Evolutionary conservation across 2,329 filamentous ascomycete species (phyloP).

Genomic region (Trichoderma cornu-damae): DNA sequence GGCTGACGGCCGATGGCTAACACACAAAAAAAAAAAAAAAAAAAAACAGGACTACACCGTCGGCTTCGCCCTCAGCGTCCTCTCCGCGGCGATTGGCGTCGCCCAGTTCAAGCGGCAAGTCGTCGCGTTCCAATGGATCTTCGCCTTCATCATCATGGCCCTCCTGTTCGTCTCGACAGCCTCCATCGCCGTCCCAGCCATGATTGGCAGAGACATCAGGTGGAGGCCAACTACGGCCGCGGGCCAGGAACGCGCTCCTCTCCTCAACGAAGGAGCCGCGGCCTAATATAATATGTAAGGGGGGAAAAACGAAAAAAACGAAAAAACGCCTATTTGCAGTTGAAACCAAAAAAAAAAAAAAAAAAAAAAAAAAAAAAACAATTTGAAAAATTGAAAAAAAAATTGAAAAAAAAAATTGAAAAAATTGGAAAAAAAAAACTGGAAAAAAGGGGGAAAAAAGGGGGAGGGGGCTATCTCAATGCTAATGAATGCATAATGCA

Average conservation of each 20-base stretch:
- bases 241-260: conserved; percentile 57
- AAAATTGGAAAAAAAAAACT: too few relatives aligned
- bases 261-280: conserved; percentile 46
- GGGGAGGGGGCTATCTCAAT: too few relatives aligned
- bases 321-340: too few relatives aligned
- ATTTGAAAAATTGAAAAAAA: conserved; percentile 1
- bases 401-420: too few relatives aligned
- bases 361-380: too few relatives aligned
- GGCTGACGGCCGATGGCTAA: too few relatives aligned
- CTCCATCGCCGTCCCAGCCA: conserved; percentile 58
- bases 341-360: too few relatives aligned
- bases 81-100: conserved; percentile 70
- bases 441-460: too few relatives aligned
- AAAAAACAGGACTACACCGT: conserved; percentile 70
- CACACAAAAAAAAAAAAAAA: too few relatives aligned
- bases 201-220: conserved; percentile 53
- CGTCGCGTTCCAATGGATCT: conserved; percentile 86
- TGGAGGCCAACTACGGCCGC: conserved; percentile 42
- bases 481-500: conserved; percentile 4
- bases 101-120: conserved; percentile 68
- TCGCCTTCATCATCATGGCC: conserved; percentile 77
- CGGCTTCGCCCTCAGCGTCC: conserved; percentile 70
- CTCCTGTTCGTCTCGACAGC: conserved; percentile 66
- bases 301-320: too few relatives aligned
- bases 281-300: too few relatives aligned